Conservation (phyloP, 2,329 filamentous ascomycete genomes). For the Dactylellina parvicollis region DNA sequence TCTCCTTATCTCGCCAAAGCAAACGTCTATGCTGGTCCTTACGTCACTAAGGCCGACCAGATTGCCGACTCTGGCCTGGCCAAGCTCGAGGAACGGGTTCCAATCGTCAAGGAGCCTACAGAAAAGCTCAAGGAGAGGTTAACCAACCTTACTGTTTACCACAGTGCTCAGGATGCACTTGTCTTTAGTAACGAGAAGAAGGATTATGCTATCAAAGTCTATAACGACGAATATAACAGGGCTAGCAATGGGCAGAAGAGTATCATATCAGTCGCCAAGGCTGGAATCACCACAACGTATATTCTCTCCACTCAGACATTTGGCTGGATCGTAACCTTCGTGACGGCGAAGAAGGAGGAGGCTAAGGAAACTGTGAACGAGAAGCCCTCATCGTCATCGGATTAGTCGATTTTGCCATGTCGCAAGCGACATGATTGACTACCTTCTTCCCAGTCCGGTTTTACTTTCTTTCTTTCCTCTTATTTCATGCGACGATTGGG, state of each 20-base stretch:
- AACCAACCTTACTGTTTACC: conserved; percentile 66
- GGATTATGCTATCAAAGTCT: conserved; percentile 70
- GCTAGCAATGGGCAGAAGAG: conserved; percentile 61
- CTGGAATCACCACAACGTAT: conserved; percentile 73
- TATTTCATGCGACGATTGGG: conserved; percentile 22
- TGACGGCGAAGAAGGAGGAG: conserved; percentile 72
- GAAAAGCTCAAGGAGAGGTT: conserved; percentile 74
- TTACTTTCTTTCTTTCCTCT: conserved; percentile 11
- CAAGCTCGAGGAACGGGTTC: conserved; percentile 76
- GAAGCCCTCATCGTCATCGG: conserved; percentile 26
- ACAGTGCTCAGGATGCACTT: conserved; percentile 43
- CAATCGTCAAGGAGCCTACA: conserved; percentile 78
- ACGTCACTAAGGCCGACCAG: conserved; percentile 81
- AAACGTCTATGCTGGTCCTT: conserved; percentile 83
- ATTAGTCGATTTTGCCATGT: background rate
- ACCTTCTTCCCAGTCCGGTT: too few species aligned
- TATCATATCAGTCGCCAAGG: conserved; percentile 75
- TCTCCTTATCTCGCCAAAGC: conserved; percentile 81
- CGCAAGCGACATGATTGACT: background rate
- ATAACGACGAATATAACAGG: conserved; percentile 71
- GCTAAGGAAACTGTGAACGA: conserved; percentile 64
- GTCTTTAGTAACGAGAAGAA: conserved; percentile 60
- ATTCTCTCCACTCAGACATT: conserved; percentile 64
- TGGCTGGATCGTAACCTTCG: conserved; percentile 62
- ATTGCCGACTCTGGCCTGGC: conserved; percentile 77